phyloP scores from a whole-genome alignment of 2,329 filamentous ascomycete genomes.

The Malbranchea cinnamomea region DNA sequence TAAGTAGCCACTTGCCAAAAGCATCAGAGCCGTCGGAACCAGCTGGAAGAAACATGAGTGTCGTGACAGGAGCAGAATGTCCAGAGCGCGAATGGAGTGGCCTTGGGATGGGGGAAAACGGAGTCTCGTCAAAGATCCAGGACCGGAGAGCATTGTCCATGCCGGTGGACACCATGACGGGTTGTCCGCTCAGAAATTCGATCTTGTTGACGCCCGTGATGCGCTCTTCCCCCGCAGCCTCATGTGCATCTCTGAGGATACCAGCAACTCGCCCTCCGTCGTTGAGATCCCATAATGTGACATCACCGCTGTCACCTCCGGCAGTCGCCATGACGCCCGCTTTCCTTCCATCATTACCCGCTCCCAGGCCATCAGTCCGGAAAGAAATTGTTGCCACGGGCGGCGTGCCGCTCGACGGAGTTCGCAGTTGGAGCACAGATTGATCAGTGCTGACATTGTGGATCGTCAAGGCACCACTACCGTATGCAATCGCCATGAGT shows the following conservation, averaged over 20 bases:
- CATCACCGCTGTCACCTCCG: conserved; percentile 62
- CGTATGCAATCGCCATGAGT: conserved; percentile 75
- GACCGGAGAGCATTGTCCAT: conserved; percentile 87
- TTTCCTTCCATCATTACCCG: conserved; percentile 70
- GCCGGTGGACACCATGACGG: conserved; percentile 78
- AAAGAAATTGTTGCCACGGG: conserved; percentile 76
- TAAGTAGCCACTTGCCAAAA: conserved; percentile 86
- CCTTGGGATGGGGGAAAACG: conserved; percentile 74
- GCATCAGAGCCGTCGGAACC: conserved; percentile 81
- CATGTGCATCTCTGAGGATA: conserved; percentile 75
- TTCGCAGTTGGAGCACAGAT: conserved; percentile 52
- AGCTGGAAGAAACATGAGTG: conserved; percentile 69
- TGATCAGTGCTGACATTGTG: conserved; percentile 72
- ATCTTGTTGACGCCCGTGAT: conserved; percentile 67
- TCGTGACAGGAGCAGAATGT: conserved; percentile 73
- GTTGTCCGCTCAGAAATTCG: conserved; percentile 79
- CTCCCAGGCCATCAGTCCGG: conserved; percentile 74
- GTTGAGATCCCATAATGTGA: conserved; percentile 94
- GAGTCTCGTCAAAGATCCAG: conserved; percentile 90
- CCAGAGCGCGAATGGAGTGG: conserved; percentile 76
- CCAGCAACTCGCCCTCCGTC: conserved; percentile 74
- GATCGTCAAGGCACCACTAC: conserved; percentile 61
- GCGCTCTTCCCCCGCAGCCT: conserved; percentile 39
- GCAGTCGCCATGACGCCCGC: conserved; percentile 91
- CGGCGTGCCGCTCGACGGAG: conserved; percentile 43